Base-by-base conservation (phyloP, 176 grass and related monocot species). In the Carex cristatella region DNA sequence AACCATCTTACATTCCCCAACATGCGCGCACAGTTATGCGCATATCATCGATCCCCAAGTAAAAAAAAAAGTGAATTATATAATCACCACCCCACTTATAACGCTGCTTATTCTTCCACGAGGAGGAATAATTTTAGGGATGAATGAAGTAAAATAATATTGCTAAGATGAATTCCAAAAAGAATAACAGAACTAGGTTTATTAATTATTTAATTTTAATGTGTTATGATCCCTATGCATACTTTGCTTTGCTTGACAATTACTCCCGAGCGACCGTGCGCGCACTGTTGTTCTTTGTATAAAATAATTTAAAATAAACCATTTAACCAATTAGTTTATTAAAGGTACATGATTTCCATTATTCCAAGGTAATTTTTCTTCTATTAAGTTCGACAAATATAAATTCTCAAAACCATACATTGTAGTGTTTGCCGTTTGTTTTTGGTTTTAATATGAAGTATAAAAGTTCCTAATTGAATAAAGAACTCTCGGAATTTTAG, bases 71-170 rank as follows among this genome's bases (percentile, higher is more conserved):
- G 40, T 58, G 83, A 57, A 86, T 19, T 69, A 54, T 71, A 35
- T n/a, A 74, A 35, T 73, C 57, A 86, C 32, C 73, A 54, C 84
- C 8, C 69, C 54, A 66, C 81, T 83, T 51, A 68, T 55, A 66
- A 11, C 81, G 56, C 15, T 62, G 44, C 62, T 83, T 83, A 83
- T 83, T 83, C 62, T 65, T 31, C 13, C 18, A 55, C 62, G 62
- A 53, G 81, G 42, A 69, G 81, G 81, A 83, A 83, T 83, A 37
- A 83, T 53, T 69, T 53, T 83, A 37, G 81, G 81, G 81, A 83
- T 83, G 61, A 83, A 66, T 56, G 42, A 83, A 83, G 13, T 11
- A 19, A 46, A 60, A 31, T 35, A 49, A 16, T 33, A 63, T 65
- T 48, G 27, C 32, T 81, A 32, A 28, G 19, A 33, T 56, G 74